phyloP scores from a whole-genome alignment of 306 rosid species.

The Spatholobus suberectus region DNA sequence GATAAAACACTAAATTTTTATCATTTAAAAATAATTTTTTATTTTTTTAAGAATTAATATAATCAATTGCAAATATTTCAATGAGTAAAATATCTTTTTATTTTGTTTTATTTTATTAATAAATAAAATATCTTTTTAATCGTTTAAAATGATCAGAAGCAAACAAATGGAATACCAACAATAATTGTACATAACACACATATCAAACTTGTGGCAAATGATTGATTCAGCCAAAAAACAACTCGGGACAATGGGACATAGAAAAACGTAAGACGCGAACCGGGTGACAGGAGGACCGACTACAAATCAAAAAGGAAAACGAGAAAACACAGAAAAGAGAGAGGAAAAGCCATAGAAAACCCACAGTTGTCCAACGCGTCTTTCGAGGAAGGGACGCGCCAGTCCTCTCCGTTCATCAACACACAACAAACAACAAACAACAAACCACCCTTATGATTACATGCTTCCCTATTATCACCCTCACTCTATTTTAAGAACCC shows the following conservation, averaged over 20 bases:
- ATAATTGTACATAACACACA: too few relatives aligned
- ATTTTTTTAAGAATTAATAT: neutral
- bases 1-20: too few relatives aligned
- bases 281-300: conserved; percentile 12
- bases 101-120: too few relatives aligned
- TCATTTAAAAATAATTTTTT: too few relatives aligned
- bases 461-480: neutral
- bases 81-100: neutral
- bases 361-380: conserved; percentile 17
- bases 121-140: neutral
- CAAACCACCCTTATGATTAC: neutral
- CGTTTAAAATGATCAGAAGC: too few relatives aligned
- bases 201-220: too few relatives aligned
- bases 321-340: neutral
- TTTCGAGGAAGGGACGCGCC: conserved; percentile 28
- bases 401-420: conserved; percentile 10
- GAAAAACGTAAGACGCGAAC: neutral
- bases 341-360: neutral
- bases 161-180: too few relatives aligned
- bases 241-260: neutral
- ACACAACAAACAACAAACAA: conserved; percentile 29
- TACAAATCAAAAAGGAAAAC: conserved; percentile 26
- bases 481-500: neutral
- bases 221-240: neutral
- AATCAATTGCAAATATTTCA: neutral